phyloP scores from a whole-genome alignment of 2,329 filamentous ascomycete genomes.

The Phaeomoniella chlamydospora region DNA sequence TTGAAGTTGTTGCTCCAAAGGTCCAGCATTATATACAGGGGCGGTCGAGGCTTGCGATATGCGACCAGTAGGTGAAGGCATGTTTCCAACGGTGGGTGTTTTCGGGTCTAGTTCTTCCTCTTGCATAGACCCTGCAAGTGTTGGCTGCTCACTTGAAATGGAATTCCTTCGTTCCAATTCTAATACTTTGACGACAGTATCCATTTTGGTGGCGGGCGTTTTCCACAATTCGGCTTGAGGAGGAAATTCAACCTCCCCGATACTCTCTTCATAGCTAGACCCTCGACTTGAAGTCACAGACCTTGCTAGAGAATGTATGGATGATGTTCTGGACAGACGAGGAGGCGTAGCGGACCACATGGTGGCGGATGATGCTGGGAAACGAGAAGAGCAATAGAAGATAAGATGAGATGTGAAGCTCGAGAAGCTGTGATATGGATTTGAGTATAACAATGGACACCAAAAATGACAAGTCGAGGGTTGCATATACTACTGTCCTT shows the following conservation, averaged over 20 bases:
- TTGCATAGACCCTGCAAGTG: not conserved
- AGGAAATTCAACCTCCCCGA: not conserved
- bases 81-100: not conserved
- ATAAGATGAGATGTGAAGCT: no score
- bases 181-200: not conserved
- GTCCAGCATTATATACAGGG: not conserved
- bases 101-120: not conserved
- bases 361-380: no score
- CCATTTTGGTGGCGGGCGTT: not conserved
- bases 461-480: no score
- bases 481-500: no score
- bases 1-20: constrained; percentile 3
- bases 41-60: not conserved
- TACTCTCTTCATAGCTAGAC: not conserved
- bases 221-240: not conserved
- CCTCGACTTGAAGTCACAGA: not conserved
- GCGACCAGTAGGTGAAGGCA: no score
- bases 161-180: not conserved
- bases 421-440: no score
- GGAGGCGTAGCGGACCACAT: not conserved
- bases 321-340: not conserved
- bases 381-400: no score
- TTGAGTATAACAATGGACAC: no score
- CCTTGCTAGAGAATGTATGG: not conserved
- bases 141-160: not conserved